Percentiles rank a stretch among this genome's conserved stretches.
Conservation (phyloP, 164 flowering plant species). For the Litsea cubeba region DNA sequence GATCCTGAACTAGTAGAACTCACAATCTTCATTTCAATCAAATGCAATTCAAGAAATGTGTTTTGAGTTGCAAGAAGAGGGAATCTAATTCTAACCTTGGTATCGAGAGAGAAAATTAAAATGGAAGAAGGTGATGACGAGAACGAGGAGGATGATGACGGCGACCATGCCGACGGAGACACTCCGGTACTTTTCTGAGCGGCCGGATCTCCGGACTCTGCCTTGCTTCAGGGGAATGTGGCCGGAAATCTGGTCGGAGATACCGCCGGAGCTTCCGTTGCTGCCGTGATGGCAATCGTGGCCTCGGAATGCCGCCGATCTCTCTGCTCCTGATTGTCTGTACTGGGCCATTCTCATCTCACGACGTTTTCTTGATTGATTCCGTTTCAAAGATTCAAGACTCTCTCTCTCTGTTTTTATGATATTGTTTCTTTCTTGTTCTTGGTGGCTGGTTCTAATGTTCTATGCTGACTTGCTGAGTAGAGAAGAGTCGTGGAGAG, state of each 20-base stretch:
- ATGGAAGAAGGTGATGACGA: conserved; percentile 45
- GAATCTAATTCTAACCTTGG: conserved; percentile 26
- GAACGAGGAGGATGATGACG: conserved; percentile 41
- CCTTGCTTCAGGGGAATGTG: conserved; percentile 39
- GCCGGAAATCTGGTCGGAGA: conserved; percentile 45
- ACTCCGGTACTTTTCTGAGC: conserved; percentile 25
- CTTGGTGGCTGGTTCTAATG: too few species aligned
- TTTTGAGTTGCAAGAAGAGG: not conserved
- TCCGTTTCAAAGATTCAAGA: too few species aligned
- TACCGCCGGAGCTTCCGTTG: not conserved
- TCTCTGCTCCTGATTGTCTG: conserved; percentile 69
- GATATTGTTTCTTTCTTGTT: too few species aligned
- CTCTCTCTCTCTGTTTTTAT: too few species aligned
- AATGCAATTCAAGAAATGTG: not conserved
- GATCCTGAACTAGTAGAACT: not conserved
- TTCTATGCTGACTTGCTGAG: too few species aligned
- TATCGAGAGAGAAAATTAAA: conserved; percentile 39
- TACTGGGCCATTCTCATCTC: conserved; percentile 61
- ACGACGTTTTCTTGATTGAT: conserved; percentile 28
- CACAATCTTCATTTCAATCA: not conserved
- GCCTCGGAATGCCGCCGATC: conserved; percentile 27
- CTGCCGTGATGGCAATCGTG: conserved; percentile 16
- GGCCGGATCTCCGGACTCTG: conserved; percentile 30
- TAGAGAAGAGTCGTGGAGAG: too few species aligned
- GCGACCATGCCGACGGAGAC: conserved; percentile 39